Evolutionary conservation across 805 yeast species (phyloP).

Genomic region (Blastobotrys chiropterorum): DNA sequence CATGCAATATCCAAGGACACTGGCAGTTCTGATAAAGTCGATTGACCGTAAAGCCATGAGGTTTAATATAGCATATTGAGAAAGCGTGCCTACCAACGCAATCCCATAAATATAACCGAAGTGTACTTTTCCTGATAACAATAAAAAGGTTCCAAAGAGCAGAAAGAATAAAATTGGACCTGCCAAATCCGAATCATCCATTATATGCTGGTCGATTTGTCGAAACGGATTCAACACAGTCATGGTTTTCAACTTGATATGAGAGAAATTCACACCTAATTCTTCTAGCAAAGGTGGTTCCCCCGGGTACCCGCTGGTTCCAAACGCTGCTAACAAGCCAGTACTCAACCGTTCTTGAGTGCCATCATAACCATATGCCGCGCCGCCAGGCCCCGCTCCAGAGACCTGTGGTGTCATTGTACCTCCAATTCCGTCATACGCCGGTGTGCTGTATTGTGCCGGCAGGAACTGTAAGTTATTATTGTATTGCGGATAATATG

Average conservation of each 20-base stretch:
- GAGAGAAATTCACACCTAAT: constrained; percentile 85
- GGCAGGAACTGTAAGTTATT: constrained; percentile 18
- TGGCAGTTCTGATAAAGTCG: constrained; percentile 64
- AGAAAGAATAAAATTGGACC: constrained; percentile 90
- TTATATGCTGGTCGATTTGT: constrained; percentile 60
- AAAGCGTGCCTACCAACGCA: constrained; percentile 81
- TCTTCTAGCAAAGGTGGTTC: constrained; percentile 92
- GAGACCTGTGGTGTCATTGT: constrained; percentile 16
- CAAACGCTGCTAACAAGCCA: constrained; percentile 86
- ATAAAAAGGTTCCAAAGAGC: constrained; percentile 73
- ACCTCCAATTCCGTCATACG: constrained; percentile 16
- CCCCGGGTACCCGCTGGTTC: constrained; percentile 90
- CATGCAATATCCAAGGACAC: constrained; percentile 89
- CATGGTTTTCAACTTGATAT: constrained; percentile 72
- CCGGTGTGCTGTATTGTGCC: constrained; percentile 16
- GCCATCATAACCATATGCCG: constrained; percentile 17
- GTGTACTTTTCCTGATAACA: constrained; percentile 86
- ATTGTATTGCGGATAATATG: constrained; percentile 14
- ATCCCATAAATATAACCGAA: constrained; percentile 97
- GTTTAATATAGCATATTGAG: constrained; percentile 78
- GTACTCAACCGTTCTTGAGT: constrained; percentile 44
- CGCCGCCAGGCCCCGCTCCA: constrained; percentile 1
- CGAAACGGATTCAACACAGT: constrained; percentile 80
- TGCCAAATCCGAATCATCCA: constrained; percentile 88
- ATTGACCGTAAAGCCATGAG: constrained; percentile 60